Evolutionary conservation across 2,329 filamentous ascomycete genomes (phyloP).

Genomic region (Ilyonectria sp.): DNA sequence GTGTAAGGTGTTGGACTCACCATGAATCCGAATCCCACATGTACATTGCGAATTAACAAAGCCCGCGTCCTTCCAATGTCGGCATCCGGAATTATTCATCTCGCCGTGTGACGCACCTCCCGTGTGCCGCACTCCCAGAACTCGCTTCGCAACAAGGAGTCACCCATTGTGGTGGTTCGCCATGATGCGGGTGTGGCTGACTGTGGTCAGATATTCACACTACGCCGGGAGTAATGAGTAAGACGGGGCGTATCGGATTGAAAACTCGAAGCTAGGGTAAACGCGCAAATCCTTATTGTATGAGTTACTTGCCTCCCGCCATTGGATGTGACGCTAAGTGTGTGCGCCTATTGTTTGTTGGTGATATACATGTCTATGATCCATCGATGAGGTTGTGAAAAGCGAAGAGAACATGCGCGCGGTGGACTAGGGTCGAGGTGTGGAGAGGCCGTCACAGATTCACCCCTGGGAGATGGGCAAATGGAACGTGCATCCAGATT

Average conservation of each 20-base stretch:
- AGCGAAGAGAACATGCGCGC: too few species aligned
- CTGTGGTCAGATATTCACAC: neutral
- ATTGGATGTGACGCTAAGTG: too few species aligned
- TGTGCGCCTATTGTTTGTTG: too few species aligned
- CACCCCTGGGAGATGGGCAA: too few species aligned
- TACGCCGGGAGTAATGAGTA: neutral
- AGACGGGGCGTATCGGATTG: neutral
- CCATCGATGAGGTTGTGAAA: too few species aligned
- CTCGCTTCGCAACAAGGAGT: neutral
- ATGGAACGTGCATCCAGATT: too few species aligned
- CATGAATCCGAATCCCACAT: slow-evolving; percentile 14
- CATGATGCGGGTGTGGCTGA: neutral
- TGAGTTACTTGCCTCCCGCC: too few species aligned
- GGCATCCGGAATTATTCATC: slow-evolving; percentile 8
- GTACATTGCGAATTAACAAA: neutral
- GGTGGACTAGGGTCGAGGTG: too few species aligned
- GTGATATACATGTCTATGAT: neutral
- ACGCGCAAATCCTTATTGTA: too few species aligned
- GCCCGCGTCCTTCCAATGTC: neutral
- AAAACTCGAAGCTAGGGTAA: too few species aligned
- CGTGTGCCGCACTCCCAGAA: neutral
- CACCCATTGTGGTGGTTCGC: neutral
- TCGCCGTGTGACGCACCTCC: slow-evolving; percentile 8
- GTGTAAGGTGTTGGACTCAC: neutral
- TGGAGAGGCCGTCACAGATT: too few species aligned